Conservation (phyloP, 495 filamentous ascomycete genomes). For the Cercophora samala region DNA sequence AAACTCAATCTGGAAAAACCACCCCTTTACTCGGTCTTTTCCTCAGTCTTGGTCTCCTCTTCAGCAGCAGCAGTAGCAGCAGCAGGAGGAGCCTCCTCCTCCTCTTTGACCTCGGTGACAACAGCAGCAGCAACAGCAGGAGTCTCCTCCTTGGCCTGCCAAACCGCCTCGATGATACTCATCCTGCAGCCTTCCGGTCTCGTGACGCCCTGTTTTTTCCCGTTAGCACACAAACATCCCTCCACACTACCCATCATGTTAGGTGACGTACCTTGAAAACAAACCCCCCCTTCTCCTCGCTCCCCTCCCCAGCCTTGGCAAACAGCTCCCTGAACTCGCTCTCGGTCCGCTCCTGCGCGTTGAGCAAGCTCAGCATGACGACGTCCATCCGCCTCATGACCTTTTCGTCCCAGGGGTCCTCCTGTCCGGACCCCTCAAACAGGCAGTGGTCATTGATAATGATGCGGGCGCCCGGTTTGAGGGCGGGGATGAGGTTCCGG, state of each 20-base stretch:
- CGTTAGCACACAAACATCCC: neutral
- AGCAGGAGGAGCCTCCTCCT: neutral
- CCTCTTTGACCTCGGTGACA: neutral
- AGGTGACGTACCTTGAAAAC: conserved; percentile 48
- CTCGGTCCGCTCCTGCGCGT: conserved; percentile 53
- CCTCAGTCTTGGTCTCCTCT: conserved; percentile 10
- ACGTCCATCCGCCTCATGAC: conserved; percentile 55
- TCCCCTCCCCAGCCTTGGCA: conserved; percentile 33
- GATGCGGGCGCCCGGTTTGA: conserved; percentile 53
- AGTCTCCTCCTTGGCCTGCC: conserved; percentile 28
- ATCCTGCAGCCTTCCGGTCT: conserved; percentile 44
- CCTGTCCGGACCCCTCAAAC: conserved; percentile 35
- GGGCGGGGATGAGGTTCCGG: conserved; percentile 49
- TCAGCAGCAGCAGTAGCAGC: neutral
- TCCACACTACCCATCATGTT: no score
- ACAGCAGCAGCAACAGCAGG: neutral
- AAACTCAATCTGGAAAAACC: neutral
- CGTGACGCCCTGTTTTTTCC: conserved; percentile 33
- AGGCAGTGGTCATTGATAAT: conserved; percentile 55
- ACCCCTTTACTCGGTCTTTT: neutral
- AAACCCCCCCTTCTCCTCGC: conserved; percentile 27
- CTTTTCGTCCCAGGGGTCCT: conserved; percentile 49
- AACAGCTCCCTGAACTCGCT: conserved; percentile 50
- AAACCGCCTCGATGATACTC: conserved; percentile 51
- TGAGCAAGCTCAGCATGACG: conserved; percentile 53